Evolutionary conservation across 495 filamentous ascomycete species (phyloP), one percentile per base, ranked within the genome.

Genomic region (Neurospora sp.): DNA sequence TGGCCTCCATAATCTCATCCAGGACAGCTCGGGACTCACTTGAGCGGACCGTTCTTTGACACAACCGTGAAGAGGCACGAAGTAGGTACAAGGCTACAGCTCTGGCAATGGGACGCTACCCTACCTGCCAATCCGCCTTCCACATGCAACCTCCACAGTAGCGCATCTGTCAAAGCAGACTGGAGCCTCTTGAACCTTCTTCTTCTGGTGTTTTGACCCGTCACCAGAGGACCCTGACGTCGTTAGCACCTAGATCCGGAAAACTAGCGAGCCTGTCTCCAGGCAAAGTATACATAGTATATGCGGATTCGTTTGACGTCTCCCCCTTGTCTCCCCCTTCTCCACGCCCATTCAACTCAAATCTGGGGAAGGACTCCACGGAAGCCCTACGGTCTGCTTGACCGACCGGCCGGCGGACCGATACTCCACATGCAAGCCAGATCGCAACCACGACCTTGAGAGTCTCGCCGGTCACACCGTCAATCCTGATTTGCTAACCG

Each of bases 351-450:
- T 65, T 65, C 27, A 18, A 35, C 27, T 65, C 14, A 16, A 65
- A 35, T 35, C 53, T 35, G 53, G 53, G 53, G 53, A 61, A 61
- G 53, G 22, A 65, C 53, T 35, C 53, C 53, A 65, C 53, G 27
- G 53, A 65, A 65, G 53, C 53, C 53, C 20, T 59, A 59, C 20
- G 20, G 48, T 20, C 22, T 59, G 48, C 48, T 53, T 69, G 69
- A 71, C 77, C 80, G 69, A 69, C 77, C 80, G 80, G 80, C 75
- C 72, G 77, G 41, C 80, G 80, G 80, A 74, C 80, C 80, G 80
- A 80, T 75, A 82, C 79, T 82, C 80, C 80, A 80, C 77, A 77
- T 80, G 75, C 76, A 77, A 44, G 75, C 79, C 75, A 76, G 79
- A 80, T 80, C 80, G 73, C 74, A 53, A 72, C 69, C 74, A 73